phyloP scores from a whole-genome alignment of 2,329 filamentous ascomycete species.

The Microcyclosporella mali region DNA sequence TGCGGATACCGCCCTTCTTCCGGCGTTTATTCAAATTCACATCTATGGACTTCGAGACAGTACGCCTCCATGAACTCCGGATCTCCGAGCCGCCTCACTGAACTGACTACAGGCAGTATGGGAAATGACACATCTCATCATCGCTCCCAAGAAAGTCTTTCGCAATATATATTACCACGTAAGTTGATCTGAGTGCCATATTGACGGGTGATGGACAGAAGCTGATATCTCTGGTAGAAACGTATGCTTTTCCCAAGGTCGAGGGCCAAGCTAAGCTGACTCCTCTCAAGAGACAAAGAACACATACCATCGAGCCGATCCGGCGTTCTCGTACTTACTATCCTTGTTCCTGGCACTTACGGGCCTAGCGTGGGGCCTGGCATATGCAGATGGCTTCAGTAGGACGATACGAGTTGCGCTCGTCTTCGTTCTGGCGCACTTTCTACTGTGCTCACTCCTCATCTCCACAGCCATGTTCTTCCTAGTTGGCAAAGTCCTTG shows the following conservation, averaged over 20 bases:
- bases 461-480: slow-evolving; percentile 60
- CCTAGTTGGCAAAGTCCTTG: slow-evolving; percentile 55
- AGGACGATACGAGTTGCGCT: slow-evolving; percentile 41
- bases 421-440: slow-evolving; percentile 52
- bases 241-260: slow-evolving; percentile 11
- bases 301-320: slow-evolving; percentile 63
- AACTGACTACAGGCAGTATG: slow-evolving; percentile 48
- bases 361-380: slow-evolving; percentile 54
- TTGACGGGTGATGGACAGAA: neutral
- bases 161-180: slow-evolving; percentile 66
- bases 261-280: neutral
- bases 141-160: slow-evolving; percentile 66
- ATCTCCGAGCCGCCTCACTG: neutral
- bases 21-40: slow-evolving; percentile 65
- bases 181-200: slow-evolving; percentile 23
- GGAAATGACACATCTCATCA: slow-evolving; percentile 64
- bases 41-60: slow-evolving; percentile 68
- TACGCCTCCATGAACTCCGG: slow-evolving; percentile 9
- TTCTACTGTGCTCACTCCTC: slow-evolving; percentile 54
- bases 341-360: slow-evolving; percentile 56
- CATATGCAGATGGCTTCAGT: slow-evolving; percentile 42
- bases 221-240: slow-evolving; percentile 23
- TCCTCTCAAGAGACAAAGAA: slow-evolving; percentile 53
- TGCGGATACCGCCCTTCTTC: slow-evolving; percentile 62
- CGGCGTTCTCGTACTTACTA: slow-evolving; percentile 63